Evolutionary conservation across 495 filamentous ascomycete genomes (phyloP), one percentile per base, ranked within the genome.

Genomic region (Bacidia rubella): DNA sequence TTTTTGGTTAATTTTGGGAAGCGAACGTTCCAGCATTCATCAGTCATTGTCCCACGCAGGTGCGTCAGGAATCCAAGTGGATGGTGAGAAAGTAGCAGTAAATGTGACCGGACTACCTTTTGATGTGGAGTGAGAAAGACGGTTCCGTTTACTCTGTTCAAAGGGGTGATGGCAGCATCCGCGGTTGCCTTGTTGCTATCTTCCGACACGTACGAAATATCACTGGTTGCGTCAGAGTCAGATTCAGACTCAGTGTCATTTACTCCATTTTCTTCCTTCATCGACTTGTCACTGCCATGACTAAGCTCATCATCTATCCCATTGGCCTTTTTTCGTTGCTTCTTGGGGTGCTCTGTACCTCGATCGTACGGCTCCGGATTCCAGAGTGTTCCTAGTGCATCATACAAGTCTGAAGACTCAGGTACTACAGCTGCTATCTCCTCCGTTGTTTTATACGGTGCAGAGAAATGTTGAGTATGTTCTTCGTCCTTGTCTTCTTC

Each of bases 1-100:
- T 75, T 70, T 22, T 77, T 73, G 24, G 83, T 74, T 0, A 97
- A 69, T 2, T 74, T 74, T 21, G 74, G 75, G 60, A 89, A 95
- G 57, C 89, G 76, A 20, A 97, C 71, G 11, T 76, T 82, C 86
- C 87, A 97, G 74, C n/a, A 64, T 20, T 82, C 81, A 20, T 64
- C 62, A 22, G 62, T 66, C 20, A 27, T 12, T 1, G 48, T 54
- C 25, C 48, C 27, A n/a, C 51, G 49, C 11, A 65, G 44, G 27
- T 63, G 79, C 15, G 73, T 77, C 38, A 83, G 67, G 60, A 96
- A 89, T 17, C 74, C 69, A 57, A 79, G 77, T 0, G 78, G 79
- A 52, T 87, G 80, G 58, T 87, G 79, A 1, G 80, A 68, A 9
- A 99, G 78, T 15, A 93, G 69, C 21, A 77, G 65, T 15, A 97